A percentile compares a stretch with the other conserved stretches of the same genome.
Evolutionary conservation across 2,329 filamentous ascomycete species (phyloP).

Genomic region (Colletotrichum sidae): DNA sequence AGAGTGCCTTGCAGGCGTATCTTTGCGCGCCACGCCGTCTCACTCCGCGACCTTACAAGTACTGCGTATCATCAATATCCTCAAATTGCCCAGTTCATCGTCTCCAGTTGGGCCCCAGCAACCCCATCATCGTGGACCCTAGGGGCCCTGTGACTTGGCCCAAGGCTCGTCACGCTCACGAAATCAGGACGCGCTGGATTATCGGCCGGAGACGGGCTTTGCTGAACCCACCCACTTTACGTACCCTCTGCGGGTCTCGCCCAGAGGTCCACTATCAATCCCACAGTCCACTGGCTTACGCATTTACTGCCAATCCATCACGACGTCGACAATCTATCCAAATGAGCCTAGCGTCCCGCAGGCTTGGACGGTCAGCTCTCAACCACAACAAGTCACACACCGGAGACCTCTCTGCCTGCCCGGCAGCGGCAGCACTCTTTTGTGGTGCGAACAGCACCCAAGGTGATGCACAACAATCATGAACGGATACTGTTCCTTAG

Average conservation of each 20-base stretch:
- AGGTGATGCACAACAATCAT: no score
- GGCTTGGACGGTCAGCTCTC: slow-evolving; percentile 28
- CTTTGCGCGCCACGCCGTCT: neutral
- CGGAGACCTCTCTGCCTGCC: slow-evolving; percentile 6
- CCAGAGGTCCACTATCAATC: neutral
- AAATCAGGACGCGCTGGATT: slow-evolving; percentile 32
- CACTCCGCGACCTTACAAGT: neutral
- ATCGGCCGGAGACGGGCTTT: slow-evolving; percentile 24
- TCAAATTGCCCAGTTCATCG: neutral
- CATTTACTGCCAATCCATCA: slow-evolving; percentile 32
- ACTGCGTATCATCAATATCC: neutral
- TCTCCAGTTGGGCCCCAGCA: neutral
- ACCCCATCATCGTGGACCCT: slow-evolving; percentile 1
- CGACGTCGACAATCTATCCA: slow-evolving; percentile 10
- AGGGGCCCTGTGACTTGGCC: slow-evolving; percentile 20
- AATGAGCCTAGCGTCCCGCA: slow-evolving; percentile 33
- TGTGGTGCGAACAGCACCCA: slow-evolving; percentile 14
- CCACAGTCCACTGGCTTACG: slow-evolving; percentile 21
- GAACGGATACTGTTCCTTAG: no score
- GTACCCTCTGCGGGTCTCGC: slow-evolving; percentile 31
- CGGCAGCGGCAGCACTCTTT: neutral
- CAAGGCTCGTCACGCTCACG: slow-evolving; percentile 31
- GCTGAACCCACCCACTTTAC: slow-evolving; percentile 31
- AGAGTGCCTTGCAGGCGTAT: neutral
- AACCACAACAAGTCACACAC: slow-evolving; percentile 21